Conservation (phyloP, 2,329 filamentous ascomycete species). For the Aspergillus sp. region DNA sequence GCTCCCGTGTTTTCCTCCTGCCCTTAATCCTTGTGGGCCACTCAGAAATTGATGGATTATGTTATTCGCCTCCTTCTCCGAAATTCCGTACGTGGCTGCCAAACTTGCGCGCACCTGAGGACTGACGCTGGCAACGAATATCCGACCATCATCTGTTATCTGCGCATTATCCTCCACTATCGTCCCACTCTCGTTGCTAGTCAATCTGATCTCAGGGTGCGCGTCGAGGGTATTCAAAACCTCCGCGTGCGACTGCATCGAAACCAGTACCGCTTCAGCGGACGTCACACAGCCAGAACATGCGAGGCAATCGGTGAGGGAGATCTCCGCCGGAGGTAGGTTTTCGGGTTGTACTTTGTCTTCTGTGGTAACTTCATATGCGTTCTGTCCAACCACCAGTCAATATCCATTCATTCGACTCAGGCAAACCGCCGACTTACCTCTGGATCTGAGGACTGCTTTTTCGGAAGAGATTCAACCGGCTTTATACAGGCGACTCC, state of each 20-base stretch:
- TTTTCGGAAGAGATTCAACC: conserved; percentile 80
- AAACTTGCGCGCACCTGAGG: conserved; percentile 88
- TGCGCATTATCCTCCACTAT: conserved; percentile 47
- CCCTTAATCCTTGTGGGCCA: conserved; percentile 66
- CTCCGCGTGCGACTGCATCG: conserved; percentile 88
- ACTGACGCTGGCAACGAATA: conserved; percentile 90
- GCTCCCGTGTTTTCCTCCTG: conserved; percentile 70
- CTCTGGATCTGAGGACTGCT: conserved; percentile 49
- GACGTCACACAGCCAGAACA: conserved; percentile 98
- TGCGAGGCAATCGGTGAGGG: conserved; percentile 92
- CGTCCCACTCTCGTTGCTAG: conserved; percentile 20
- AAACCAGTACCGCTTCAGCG: conserved; percentile 94
- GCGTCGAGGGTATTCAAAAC: conserved; percentile 80
- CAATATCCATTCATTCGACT: conserved; percentile 13
- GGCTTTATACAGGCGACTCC: conserved; percentile 98
- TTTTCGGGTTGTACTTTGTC: conserved; percentile 64
- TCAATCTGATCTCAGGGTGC: conserved; percentile 44
- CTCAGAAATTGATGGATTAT: conserved; percentile 81
- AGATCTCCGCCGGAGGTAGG: conserved; percentile 80
- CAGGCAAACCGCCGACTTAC: conserved; percentile 33
- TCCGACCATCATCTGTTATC: conserved; percentile 54
- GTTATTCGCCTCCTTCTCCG: conserved; percentile 70
- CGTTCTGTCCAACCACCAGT: conserved; percentile 44
- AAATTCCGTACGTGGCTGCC: conserved; percentile 76
- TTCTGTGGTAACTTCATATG: conserved; percentile 90